phyloP scores from a whole-genome alignment of 768 basidiomycete genomes.

The Tricholoma terreum region DNA sequence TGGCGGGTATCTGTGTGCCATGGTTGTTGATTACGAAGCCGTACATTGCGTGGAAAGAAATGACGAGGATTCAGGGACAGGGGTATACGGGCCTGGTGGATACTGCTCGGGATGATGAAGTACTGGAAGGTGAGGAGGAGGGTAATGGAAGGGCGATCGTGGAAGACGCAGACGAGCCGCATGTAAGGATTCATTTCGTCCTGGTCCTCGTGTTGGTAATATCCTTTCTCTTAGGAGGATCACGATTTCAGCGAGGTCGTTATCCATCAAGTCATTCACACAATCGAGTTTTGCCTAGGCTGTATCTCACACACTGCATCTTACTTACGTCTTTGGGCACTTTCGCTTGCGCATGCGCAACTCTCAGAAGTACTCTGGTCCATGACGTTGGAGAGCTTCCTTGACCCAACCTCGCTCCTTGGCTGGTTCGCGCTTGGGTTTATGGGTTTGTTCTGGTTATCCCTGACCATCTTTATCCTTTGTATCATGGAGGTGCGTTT shows the following conservation, averaged over 20 bases:
- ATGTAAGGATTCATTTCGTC: slow-evolving; percentile 48
- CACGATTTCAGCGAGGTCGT: slow-evolving; percentile 94
- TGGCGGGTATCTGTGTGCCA: slow-evolving; percentile 88
- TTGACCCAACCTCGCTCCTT: slow-evolving; percentile 63
- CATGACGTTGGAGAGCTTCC: slow-evolving; percentile 72
- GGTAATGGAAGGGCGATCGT: slow-evolving; percentile 70
- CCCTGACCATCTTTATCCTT: slow-evolving; percentile 69
- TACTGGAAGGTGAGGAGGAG: slow-evolving; percentile 76
- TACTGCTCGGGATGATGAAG: slow-evolving; percentile 52
- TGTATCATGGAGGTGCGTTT: slow-evolving; percentile 88
- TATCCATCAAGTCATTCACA: slow-evolving; percentile 97
- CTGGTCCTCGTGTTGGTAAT: slow-evolving; percentile 9
- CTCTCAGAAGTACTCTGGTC: slow-evolving; percentile 90
- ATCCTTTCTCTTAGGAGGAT: slow-evolving; percentile 49
- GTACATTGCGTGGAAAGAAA: slow-evolving; percentile 88
- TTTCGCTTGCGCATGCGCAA: slow-evolving; percentile 97
- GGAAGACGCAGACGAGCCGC: slow-evolving; percentile 71
- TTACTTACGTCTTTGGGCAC: slow-evolving; percentile 92
- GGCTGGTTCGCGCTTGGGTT: slow-evolving; percentile 54
- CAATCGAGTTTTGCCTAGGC: slow-evolving; percentile 98
- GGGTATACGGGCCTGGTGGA: slow-evolving; percentile 80
- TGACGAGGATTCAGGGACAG: slow-evolving; percentile 74
- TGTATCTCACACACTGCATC: slow-evolving; percentile 98
- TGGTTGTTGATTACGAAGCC: slow-evolving; percentile 94
- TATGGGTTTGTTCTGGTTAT: slow-evolving; percentile 73